Conservation (phyloP, 139 green algal species). For the Picochlorum sp. region DNA sequence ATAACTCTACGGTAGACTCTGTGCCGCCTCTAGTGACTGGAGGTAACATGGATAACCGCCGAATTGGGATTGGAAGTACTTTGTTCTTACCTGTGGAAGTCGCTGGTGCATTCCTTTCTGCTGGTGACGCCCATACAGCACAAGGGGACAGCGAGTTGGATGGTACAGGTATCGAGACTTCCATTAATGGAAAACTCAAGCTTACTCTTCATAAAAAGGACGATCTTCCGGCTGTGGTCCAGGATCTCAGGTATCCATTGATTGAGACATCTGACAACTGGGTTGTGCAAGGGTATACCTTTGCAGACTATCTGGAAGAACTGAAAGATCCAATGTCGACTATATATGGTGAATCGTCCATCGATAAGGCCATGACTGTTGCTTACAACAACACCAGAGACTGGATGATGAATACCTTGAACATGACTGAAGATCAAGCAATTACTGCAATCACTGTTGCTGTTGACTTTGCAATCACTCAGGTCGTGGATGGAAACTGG, state of each 20-base stretch:
- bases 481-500: constrained; percentile 62
- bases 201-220: constrained; percentile 50
- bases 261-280: constrained; percentile 6
- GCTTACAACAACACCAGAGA: constrained; percentile 44
- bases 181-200: constrained; percentile 46
- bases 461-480: constrained; percentile 47
- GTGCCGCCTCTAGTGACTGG: constrained; percentile 31
- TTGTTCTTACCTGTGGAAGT: constrained; percentile 57
- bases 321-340: constrained; percentile 12
- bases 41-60: constrained; percentile 55
- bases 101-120: constrained; percentile 40
- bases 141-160: constrained; percentile 53
- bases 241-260: constrained; percentile 1
- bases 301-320: constrained; percentile 44
- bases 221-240: constrained; percentile 17
- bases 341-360: constrained; percentile 9
- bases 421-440: constrained; percentile 44
- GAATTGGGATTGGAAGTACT: constrained; percentile 39
- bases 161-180: constrained; percentile 57
- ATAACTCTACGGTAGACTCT: constrained; percentile 21
- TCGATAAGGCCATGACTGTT: constrained; percentile 38
- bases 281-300: constrained; percentile 47
- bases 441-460: constrained; percentile 52
- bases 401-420: constrained; percentile 43
- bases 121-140: constrained; percentile 49